Conservation (phyloP, 192 early-diverging fungal species). For the Pilaira anomala region DNA sequence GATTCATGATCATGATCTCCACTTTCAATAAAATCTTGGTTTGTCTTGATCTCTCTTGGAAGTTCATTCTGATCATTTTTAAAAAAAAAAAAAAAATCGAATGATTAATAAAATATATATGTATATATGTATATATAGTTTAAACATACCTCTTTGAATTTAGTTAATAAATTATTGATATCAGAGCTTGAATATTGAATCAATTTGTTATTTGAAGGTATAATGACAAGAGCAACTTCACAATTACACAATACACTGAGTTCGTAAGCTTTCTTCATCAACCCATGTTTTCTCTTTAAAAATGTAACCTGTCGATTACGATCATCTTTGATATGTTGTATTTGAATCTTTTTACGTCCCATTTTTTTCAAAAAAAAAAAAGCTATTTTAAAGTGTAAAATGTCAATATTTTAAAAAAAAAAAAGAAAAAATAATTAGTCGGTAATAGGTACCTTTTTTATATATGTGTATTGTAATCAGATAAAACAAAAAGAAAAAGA, state of each 20-base stretch:
- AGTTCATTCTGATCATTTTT: conserved; percentile 22
- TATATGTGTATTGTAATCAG: too few species aligned
- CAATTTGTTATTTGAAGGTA: conserved; percentile 85
- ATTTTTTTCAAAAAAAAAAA: conserved; percentile 38
- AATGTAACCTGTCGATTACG: conserved; percentile 91
- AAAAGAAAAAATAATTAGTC: too few species aligned
- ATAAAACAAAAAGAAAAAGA: too few species aligned
- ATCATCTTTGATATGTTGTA: conserved; percentile 85
- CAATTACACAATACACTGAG: conserved; percentile 90
- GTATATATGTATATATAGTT: too few species aligned
- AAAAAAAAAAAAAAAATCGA: conserved; percentile 24
- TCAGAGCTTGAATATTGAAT: conserved; percentile 87
- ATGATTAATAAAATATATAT: conserved; percentile 18
- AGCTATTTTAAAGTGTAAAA: not conserved
- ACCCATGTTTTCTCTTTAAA: conserved; percentile 85
- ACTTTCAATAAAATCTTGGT: conserved; percentile 25
- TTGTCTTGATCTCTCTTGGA: conserved; percentile 37
- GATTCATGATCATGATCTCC: not conserved
- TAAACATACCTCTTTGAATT: conserved; percentile 84
- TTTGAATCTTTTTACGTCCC: conserved; percentile 95
- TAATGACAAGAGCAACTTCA: conserved; percentile 90
- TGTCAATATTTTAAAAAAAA: not conserved
- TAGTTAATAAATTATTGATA: conserved; percentile 87
- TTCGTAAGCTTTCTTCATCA: conserved; percentile 97
- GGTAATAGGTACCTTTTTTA: too few species aligned